Evolutionary conservation across 2,329 filamentous ascomycete species (phyloP).

Genomic region (Aspergillus proliferans): DNA sequence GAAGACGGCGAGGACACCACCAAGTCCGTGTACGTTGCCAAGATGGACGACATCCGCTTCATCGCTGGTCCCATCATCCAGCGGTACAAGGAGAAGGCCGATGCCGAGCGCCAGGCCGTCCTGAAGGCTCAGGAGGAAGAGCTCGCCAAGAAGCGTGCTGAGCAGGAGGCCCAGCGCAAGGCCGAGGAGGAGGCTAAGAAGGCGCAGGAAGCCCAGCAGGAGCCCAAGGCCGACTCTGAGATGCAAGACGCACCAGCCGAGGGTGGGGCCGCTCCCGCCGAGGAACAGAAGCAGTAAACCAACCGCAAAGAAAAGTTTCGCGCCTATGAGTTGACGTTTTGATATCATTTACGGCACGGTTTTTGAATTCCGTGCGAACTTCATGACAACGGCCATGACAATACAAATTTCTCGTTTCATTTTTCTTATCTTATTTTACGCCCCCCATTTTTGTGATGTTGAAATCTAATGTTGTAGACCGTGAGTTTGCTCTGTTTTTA

Average conservation of each 20-base stretch:
- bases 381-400: slow-evolving; percentile 19
- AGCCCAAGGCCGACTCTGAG: slow-evolving; percentile 45
- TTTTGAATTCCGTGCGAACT: slow-evolving; percentile 2
- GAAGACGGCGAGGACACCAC: slow-evolving; percentile 92
- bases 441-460: slow-evolving; percentile 3
- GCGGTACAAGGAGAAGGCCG: slow-evolving; percentile 90
- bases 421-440: neutral
- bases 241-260: slow-evolving; percentile 56
- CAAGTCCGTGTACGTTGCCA: slow-evolving; percentile 88
- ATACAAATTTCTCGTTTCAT: slow-evolving; percentile 13
- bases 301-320: slow-evolving; percentile 3
- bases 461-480: slow-evolving; percentile 3
- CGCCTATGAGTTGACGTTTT: neutral
- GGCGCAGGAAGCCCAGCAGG: slow-evolving; percentile 41
- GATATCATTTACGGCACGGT: neutral
- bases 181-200: slow-evolving; percentile 63
- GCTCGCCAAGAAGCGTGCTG: slow-evolving; percentile 55
- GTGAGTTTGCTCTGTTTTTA: neutral
- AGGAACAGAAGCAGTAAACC: slow-evolving; percentile 36
- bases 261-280: slow-evolving; percentile 26
- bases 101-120: slow-evolving; percentile 73
- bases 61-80: slow-evolving; percentile 87
- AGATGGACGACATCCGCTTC: slow-evolving; percentile 91
- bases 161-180: slow-evolving; percentile 68
- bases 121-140: slow-evolving; percentile 61